Percentiles rank a stretch among this genome's conserved stretches.
phyloP scores from a whole-genome alignment of 495 filamentous ascomycete genomes.

The Aspergillus conjunctus region DNA sequence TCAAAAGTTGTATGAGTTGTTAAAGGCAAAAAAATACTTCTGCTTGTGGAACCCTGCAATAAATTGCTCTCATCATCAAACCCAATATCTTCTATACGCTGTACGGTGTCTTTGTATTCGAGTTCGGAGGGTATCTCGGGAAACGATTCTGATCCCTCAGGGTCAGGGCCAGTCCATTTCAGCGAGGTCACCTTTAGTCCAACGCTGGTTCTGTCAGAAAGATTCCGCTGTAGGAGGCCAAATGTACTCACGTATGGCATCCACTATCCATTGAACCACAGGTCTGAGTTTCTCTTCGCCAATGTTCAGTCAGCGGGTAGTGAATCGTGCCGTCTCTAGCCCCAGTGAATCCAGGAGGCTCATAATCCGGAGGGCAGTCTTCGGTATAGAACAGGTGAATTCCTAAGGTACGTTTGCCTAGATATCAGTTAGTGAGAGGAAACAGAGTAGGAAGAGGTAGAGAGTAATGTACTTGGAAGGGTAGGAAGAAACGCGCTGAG shows the following conservation, averaged over 20 bases:
- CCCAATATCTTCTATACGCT: conserved; percentile 28
- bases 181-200: conserved; percentile 40
- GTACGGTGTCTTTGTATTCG: conserved; percentile 30
- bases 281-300: conserved; percentile 33
- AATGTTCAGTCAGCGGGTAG: conserved; percentile 40
- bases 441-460: neutral
- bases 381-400: conserved; percentile 53
- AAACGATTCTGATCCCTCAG: conserved; percentile 25
- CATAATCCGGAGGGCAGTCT: conserved; percentile 39
- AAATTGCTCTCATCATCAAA: conserved; percentile 19
- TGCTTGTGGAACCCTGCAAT: conserved; percentile 3
- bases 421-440: neutral
- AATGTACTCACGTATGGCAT: conserved; percentile 36
- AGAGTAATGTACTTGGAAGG: conserved; percentile 42
- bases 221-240: neutral
- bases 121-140: conserved; percentile 31
- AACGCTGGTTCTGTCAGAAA: conserved; percentile 26
- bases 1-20: neutral
- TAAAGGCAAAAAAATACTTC: conserved; percentile 6
- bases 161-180: conserved; percentile 31
- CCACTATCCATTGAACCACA: conserved; percentile 39
- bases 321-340: conserved; percentile 32
- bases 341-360: conserved; percentile 42
- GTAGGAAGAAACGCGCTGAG: conserved; percentile 41
- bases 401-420: conserved; percentile 43